These are phyloP conservation scores for Mucor saturninus DNA, from an alignment of 371 early-diverging fungal genomes.

Conservation along the genomic window DNA sequence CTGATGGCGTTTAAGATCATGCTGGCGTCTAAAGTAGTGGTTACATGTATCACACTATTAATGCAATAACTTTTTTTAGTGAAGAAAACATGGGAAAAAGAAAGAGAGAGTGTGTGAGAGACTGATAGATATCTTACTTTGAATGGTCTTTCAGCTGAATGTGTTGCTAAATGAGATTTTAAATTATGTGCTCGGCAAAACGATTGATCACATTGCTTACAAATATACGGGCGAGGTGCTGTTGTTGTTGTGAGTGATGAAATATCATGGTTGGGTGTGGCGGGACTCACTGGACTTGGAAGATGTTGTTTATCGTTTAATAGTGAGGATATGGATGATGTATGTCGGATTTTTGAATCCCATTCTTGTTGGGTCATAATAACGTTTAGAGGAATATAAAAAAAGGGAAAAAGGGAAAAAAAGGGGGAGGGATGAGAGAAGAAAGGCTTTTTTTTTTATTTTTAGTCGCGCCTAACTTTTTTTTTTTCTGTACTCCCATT, in stretches of 20 bases:
- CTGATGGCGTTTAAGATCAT: constrained; percentile 78
- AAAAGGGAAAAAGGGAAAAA: not conserved
- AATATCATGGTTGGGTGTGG: too few species aligned
- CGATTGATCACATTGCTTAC: constrained; percentile 44
- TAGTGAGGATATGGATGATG: not conserved
- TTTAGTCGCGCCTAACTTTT: constrained; percentile 36
- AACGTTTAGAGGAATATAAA: not conserved
- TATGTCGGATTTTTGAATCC: not conserved
- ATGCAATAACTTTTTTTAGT: not conserved
- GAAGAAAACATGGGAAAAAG: not conserved
- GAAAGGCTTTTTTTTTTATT: constrained; percentile 3
- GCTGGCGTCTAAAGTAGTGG: constrained; percentile 66
- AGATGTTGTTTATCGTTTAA: constrained; percentile 1
- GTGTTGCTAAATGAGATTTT: constrained; percentile 55
- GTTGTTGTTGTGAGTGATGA: not conserved
- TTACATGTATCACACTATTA: constrained; percentile 43
- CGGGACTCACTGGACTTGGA: not conserved
- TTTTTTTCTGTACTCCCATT: constrained; percentile 11
- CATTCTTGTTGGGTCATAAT: not conserved
- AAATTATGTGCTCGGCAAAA: constrained; percentile 50
- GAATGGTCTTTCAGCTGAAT: constrained; percentile 45
- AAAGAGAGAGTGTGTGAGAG: too few species aligned
- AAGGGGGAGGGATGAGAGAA: not conserved
- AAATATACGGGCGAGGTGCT: constrained; percentile 12
- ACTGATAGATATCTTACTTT: constrained; percentile 26